phyloP scores from a whole-genome alignment of 177 flowering plant species.

The Vitis hybrid region DNA sequence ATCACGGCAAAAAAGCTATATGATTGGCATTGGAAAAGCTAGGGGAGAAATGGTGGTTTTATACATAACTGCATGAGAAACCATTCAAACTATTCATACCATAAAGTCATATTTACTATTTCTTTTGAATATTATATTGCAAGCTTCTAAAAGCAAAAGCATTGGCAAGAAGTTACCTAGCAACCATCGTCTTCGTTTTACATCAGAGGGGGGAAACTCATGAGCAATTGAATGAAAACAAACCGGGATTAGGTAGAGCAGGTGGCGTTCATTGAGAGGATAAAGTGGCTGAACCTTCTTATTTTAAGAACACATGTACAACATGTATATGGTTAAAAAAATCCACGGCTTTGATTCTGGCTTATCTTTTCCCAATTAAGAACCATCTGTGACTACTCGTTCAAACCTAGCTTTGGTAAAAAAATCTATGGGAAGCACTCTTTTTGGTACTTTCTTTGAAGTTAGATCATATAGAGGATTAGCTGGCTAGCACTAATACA shows the following conservation, averaged over 20 bases:
- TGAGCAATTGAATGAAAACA: no score
- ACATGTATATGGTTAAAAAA: no score
- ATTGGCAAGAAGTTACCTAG: background rate
- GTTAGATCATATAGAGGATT: no score
- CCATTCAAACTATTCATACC: background rate
- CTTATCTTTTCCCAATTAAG: no score
- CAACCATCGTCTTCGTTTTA: background rate
- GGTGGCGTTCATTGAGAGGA: conserved; percentile 12
- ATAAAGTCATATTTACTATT: conserved; percentile 4
- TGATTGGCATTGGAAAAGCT: background rate
- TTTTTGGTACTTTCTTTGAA: no score
- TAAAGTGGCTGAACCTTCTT: conserved; percentile 8
- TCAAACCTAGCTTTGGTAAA: no score
- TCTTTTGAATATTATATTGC: background rate
- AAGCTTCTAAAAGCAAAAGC: conserved; percentile 13
- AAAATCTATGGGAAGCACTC: no score
- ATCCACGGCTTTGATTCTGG: no score
- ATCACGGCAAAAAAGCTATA: background rate
- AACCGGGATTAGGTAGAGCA: conserved; percentile 23
- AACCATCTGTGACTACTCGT: no score
- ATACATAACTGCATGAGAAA: conserved; percentile 8
- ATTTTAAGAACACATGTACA: background rate
- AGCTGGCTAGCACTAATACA: no score
- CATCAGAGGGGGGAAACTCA: conserved; percentile 6
- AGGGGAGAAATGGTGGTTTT: background rate